A percentile compares a stretch with the other conserved stretches of the same genome.
phyloP scores from a whole-genome alignment of 495 filamentous ascomycete genomes.

The Usnea hakonensis region DNA sequence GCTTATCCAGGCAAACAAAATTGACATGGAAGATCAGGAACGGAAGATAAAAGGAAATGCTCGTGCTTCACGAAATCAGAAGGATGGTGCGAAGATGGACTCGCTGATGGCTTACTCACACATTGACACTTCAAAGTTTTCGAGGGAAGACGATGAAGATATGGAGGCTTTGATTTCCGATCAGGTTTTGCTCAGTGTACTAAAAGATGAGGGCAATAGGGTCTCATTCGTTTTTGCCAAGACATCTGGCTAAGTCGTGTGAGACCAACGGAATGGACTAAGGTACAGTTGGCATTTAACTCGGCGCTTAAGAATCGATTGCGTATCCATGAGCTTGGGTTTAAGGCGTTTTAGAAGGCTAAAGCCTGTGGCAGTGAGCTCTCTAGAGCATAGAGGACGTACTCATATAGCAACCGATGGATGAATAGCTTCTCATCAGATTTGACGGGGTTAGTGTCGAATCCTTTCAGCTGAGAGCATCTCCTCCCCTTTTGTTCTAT shows the following conservation, averaged over 20 bases:
- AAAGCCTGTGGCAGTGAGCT: neutral
- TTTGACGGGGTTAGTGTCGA: neutral
- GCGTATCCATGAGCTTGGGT: neutral
- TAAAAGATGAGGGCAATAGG: conserved; percentile 52
- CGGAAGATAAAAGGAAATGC: conserved; percentile 30
- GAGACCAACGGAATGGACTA: neutral
- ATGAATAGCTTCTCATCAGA: neutral
- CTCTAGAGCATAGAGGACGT: neutral
- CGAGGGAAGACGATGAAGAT: conserved; percentile 27
- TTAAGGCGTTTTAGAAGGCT: neutral
- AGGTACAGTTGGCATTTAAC: neutral
- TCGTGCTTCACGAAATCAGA: conserved; percentile 14
- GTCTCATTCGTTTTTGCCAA: conserved; percentile 67
- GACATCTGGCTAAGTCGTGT: conserved; percentile 21
- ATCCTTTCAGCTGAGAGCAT: neutral
- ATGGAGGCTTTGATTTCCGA: conserved; percentile 48
- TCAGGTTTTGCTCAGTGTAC: conserved; percentile 49
- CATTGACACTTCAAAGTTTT: conserved; percentile 46
- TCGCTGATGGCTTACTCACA: conserved; percentile 61
- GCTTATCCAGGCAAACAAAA: conserved; percentile 50
- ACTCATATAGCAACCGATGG: neutral
- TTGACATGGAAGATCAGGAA: conserved; percentile 57
- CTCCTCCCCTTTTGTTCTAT: neutral
- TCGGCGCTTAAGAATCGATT: neutral
- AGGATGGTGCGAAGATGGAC: conserved; percentile 43